Evolutionary conservation across 2,329 filamentous ascomycete species (phyloP).

Genomic region (Fusarium goolgardi): DNA sequence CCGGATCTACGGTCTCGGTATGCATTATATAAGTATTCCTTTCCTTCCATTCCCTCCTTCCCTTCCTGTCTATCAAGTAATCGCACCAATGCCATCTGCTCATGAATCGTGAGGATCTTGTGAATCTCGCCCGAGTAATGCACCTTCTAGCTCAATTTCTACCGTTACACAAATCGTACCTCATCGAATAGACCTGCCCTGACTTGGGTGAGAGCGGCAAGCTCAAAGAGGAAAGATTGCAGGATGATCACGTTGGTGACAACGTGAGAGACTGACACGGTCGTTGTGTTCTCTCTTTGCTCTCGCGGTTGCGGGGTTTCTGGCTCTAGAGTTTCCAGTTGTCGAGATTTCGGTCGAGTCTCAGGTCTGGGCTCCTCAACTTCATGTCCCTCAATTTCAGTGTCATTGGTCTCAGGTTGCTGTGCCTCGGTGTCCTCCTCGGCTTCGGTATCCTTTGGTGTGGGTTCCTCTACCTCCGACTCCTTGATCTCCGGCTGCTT

Average conservation of each 20-base stretch:
- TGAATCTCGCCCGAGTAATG: conserved; percentile 21
- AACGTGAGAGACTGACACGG: conserved; percentile 79
- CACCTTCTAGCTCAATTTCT: background rate
- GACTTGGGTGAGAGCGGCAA: conserved; percentile 79
- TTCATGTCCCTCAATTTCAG: conserved; percentile 1
- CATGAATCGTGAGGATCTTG: conserved; percentile 44
- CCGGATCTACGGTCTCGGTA: conserved; percentile 26
- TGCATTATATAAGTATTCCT: conserved; percentile 21
- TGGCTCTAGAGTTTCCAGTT: conserved; percentile 26
- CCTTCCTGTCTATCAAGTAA: conserved; percentile 34
- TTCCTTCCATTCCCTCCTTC: conserved; percentile 8
- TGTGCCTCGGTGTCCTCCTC: background rate
- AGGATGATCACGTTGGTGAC: conserved; percentile 83
- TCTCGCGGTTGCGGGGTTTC: conserved; percentile 34
- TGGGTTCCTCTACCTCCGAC: background rate
- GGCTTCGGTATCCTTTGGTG: background rate
- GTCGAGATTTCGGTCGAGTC: conserved; percentile 22
- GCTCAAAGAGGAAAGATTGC: conserved; percentile 82
- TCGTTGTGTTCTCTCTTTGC: conserved; percentile 47
- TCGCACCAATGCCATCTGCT: conserved; percentile 36
- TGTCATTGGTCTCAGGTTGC: background rate
- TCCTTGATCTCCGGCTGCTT: background rate
- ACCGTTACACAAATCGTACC: conserved; percentile 66
- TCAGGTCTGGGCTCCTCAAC: conserved; percentile 6
- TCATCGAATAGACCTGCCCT: conserved; percentile 81